phyloP scores from a whole-genome alignment of 83 land plant genomes.

The Picea engelmannii region DNA sequence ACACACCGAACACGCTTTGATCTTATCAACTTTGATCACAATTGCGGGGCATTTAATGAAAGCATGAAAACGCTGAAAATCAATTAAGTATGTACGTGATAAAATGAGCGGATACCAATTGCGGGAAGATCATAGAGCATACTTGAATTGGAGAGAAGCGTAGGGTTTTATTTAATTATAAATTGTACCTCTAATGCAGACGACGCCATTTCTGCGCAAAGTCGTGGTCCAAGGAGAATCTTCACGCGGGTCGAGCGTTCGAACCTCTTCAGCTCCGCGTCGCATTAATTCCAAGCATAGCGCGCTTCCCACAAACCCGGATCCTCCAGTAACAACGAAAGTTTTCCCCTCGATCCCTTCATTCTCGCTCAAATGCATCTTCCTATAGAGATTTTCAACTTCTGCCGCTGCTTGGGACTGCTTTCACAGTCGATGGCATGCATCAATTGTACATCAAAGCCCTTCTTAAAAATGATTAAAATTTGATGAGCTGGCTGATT shows the following conservation, averaged over 20 bases:
- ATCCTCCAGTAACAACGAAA: constrained; percentile 92
- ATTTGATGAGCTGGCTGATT: too few species aligned
- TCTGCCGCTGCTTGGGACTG: background rate
- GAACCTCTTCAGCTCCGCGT: constrained; percentile 78
- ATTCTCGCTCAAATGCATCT: constrained; percentile 80
- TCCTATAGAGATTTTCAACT: background rate
- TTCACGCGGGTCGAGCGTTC: constrained; percentile 63
- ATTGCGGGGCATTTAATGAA: background rate
- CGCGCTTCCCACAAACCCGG: constrained; percentile 82
- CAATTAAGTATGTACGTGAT: background rate
- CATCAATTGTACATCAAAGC: too few species aligned
- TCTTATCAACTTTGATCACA: too few species aligned
- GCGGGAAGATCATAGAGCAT: background rate
- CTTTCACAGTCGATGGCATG: too few species aligned
- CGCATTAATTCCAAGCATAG: constrained; percentile 82
- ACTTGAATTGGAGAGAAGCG: too few species aligned
- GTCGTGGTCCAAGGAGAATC: constrained; percentile 52
- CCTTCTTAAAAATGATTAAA: too few species aligned
- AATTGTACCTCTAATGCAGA: constrained; percentile 39
- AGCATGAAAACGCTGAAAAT: background rate
- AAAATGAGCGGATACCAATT: background rate
- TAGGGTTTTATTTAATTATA: background rate
- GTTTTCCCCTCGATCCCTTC: constrained; percentile 89
- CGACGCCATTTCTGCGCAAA: constrained; percentile 31
- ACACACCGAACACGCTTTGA: too few species aligned